These are phyloP conservation scores for Chamaenerion angustifolium DNA, from an alignment of 345 rosid species.

Conservation along the genomic window DNA sequence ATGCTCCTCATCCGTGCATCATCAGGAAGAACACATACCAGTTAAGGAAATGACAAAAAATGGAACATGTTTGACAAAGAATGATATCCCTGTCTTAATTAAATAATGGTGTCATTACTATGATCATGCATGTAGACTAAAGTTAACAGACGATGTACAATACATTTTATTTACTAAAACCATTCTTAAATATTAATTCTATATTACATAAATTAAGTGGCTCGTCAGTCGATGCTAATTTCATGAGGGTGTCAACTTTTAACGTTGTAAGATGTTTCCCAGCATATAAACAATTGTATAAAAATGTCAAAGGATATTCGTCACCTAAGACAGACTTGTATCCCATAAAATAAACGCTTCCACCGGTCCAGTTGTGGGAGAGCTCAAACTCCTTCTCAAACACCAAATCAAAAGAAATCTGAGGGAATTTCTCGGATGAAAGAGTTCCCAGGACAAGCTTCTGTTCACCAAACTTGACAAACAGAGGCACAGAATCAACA, in stretches of 20 bases:
- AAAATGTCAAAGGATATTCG: conserved; percentile 31
- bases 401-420: conserved; percentile 39
- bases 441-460: conserved; percentile 56
- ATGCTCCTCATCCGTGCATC: conserved; percentile 9
- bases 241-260: background rate
- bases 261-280: background rate
- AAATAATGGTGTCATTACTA: background rate
- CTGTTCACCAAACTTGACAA: conserved; percentile 21
- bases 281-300: background rate
- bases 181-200: too few species aligned
- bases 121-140: background rate
- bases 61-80: background rate
- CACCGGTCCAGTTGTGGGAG: conserved; percentile 57
- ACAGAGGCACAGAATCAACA: conserved; percentile 21
- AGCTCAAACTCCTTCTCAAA: conserved; percentile 39
- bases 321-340: conserved; percentile 23
- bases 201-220: too few species aligned
- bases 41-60: background rate
- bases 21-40: background rate
- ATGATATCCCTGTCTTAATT: too few species aligned
- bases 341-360: conserved; percentile 55
- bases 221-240: background rate
- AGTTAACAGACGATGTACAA: background rate
- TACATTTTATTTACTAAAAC: too few species aligned
- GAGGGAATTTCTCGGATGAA: conserved; percentile 50